Evolutionary conservation across 2,329 filamentous ascomycete species (phyloP), one percentile per base, ranked within the genome.

Genomic region (Verticillium albo-atrum): DNA sequence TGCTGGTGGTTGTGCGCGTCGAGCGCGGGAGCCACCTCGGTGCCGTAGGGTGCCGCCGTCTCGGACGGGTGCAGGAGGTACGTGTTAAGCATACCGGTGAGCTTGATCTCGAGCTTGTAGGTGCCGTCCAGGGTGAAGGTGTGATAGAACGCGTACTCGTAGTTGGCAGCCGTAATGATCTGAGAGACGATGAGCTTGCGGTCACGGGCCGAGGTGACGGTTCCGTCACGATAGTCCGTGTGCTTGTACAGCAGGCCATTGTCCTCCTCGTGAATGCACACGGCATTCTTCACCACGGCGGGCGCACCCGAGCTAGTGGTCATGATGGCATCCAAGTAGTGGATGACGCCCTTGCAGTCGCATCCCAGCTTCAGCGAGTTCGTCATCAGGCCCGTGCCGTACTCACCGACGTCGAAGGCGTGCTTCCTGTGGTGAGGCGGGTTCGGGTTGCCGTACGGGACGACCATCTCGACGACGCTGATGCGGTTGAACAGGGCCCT

Each of bases 221-320:
- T 79, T 28, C 79, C 77, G 0, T 85, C 89, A 4, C 87, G 79
- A 75, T 82, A 88, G 73, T 90, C 89, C 5, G 86, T 88, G 71
- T 89, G 87, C 68, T 90, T 89, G 86, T 86, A 89, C 6, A 81
- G 79, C 50, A 90, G 88, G 4, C 88, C 88, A 57, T 84, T 82
- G 65, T 90, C 88, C 67, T 89, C 84, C 69, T 90, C 88, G 67
- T 90, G 88, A 3, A 90, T 73, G 66, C 88, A 90, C 58, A 89
- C 76, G 6, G 87, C 86, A 62, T 89, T 89, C 17, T 79, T 79
- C 27, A 79, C 77, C 1, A 77, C 65, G 32, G 15, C 23, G 0
- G 85, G 80, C 54, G 80, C 77, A 2, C 87, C 88, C 54, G 83
- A 74, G 5, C 79, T 68, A 12, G 78, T 76, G 0, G 83, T 78